Evolutionary conservation across 495 filamentous ascomycete genomes (phyloP).

Genomic region (Lichenothelia convexa): DNA sequence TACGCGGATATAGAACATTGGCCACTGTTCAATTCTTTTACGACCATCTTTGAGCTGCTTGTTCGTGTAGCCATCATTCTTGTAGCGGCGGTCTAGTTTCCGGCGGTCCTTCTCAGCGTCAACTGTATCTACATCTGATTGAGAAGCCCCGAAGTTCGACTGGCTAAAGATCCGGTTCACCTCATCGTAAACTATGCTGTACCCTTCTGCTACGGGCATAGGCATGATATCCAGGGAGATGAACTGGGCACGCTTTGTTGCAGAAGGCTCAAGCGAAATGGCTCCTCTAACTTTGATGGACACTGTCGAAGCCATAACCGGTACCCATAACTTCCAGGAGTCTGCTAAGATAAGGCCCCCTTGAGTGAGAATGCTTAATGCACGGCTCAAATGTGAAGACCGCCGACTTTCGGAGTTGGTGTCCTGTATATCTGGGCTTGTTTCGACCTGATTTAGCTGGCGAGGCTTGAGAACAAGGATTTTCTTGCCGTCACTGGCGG

Average conservation of each 20-base stretch:
- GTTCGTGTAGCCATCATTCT: conserved; percentile 32
- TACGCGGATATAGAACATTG: conserved; percentile 81
- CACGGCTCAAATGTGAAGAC: not conserved
- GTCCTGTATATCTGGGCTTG: no score
- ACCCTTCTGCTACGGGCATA: conserved; percentile 26
- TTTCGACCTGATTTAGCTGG: no score
- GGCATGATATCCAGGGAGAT: conserved; percentile 46
- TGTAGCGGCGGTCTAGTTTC: conserved; percentile 24
- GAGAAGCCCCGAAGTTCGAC: conserved; percentile 59
- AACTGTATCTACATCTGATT: conserved; percentile 24
- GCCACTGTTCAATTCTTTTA: conserved; percentile 66
- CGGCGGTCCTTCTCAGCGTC: conserved; percentile 19
- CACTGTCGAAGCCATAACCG: conserved; percentile 42
- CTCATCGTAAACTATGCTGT: conserved; percentile 57
- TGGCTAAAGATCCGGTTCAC: conserved; percentile 59
- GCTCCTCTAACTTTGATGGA: conserved; percentile 43
- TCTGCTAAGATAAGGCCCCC: conserved; percentile 37
- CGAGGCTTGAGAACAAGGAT: no score
- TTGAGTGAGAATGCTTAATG: conserved; percentile 40
- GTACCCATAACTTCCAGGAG: conserved; percentile 40
- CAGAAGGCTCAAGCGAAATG: conserved; percentile 49
- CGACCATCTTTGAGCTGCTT: conserved; percentile 36
- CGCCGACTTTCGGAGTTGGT: not conserved
- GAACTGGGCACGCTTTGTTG: conserved; percentile 59
- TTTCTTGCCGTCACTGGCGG: no score